Evolutionary conservation across 805 yeast genomes (phyloP), one percentile per base, ranked within the genome.

Genomic region (Blastobotrys peoriensis): DNA sequence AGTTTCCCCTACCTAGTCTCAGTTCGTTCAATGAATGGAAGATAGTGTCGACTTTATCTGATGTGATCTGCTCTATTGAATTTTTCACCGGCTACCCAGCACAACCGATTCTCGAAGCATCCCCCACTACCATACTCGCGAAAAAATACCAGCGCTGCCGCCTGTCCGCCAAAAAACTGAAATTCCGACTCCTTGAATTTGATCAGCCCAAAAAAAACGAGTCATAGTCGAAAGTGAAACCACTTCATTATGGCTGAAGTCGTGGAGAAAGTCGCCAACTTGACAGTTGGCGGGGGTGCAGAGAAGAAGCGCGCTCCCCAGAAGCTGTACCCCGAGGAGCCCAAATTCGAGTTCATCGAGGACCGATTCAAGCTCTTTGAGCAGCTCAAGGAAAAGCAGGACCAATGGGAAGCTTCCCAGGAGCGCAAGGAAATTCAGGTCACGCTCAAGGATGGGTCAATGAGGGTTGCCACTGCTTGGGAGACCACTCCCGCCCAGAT

Each of bases 401-500:
- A 86, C 58, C 89, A 77, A 3, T 78, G 76, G 51, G 68, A 82
- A 41, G 85, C 88, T 17, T 65, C 76, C 19, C 74, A 75, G 70
- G 70, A 71, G 42, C 76, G 80, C 44, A 78, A 70, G 20, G 74
- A 86, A 38, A 81, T 93, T 64, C 76, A 76, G 54, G 75, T 93
- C 63, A 84, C 95, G 43, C 73, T 91, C 65, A 86, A 83, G 62
- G 97, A 91, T 57, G 98, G 97, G 42, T 66, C 85, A 30, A 67
- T 76, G 46, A 81, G 83, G 64, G 82, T 75, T 55, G 98, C 86
- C 50, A 76, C 76, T 21, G 71, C 95, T 3, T 93, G 82, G 81
- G 96, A 89, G 65, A 88, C 98, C 41, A 71, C 88, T 21, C 98
- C 98, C 38, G 66, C 86, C 66, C 83, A 79, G 42, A 84, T 91